phyloP scores from a whole-genome alignment of 306 rosid genomes.

The Dalbergia cochinchinensis region DNA sequence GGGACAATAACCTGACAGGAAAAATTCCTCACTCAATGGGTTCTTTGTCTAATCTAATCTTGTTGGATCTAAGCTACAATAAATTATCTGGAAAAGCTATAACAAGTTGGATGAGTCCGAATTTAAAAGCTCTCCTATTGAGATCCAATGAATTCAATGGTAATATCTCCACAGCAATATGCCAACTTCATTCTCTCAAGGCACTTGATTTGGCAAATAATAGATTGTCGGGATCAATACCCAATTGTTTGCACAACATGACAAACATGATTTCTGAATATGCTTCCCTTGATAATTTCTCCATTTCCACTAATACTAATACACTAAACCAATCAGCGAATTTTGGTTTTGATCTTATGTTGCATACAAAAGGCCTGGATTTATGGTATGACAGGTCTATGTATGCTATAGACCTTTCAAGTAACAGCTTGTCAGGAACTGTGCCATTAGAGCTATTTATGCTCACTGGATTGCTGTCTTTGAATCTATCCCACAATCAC shows the following conservation, averaged over 20 bases:
- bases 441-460: conserved; percentile 34
- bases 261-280: background rate
- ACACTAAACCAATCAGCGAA: no score
- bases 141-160: no score
- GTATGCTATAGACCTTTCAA: conserved; percentile 35
- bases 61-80: conserved; percentile 4
- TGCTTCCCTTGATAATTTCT: background rate
- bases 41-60: background rate
- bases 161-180: no score
- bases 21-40: conserved; percentile 34
- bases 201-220: conserved; percentile 19
- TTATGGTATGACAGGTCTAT: background rate
- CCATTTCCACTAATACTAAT: background rate
- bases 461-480: conserved; percentile 7
- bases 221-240: conserved; percentile 38
- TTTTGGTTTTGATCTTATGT: no score
- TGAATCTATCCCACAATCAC: conserved; percentile 50
- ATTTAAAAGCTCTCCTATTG: no score
- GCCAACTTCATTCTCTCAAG: background rate
- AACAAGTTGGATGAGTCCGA: no score
- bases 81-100: background rate
- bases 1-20: conserved; percentile 35
- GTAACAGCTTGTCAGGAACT: conserved; percentile 42
- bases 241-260: conserved; percentile 17
- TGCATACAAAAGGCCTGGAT: conserved; percentile 6